Evolutionary conservation across 2,329 filamentous ascomycete genomes (phyloP), one percentile per base, ranked within the genome.

Genomic region (Alternaria ventricosa): DNA sequence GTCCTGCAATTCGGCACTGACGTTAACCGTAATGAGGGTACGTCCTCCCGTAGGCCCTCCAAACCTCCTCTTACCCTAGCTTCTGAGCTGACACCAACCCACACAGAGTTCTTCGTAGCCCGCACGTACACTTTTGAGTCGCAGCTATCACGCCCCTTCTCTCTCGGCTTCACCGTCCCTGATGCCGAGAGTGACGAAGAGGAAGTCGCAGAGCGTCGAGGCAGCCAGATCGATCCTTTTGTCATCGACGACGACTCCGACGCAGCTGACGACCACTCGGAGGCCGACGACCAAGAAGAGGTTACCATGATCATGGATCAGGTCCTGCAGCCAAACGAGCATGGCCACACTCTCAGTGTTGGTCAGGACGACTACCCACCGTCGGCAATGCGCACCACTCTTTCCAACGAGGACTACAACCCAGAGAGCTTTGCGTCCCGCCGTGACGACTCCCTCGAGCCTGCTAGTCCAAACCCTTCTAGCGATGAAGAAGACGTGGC

Each of bases 1-100:
- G 55, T 67, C 15, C 55, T 82, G 25, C 77, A 78, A 66, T 79
- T 82, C 53, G 79, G 80, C 27, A 60, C 68, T 15, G 71, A 79
- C 49, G 76, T 82, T 3, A 74, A 74, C 56, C 75, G 79, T 10
- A 76, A 77, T 56, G 67, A 74, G 20, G 71, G 78, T 80, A 66
- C 54, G 73, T 69, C 23, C 27, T 22, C n/a, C 20, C 50, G 12
- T 60, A 57, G 18, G 25, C 45, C 27, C 54, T 55, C 50, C 36
- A 28, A 18, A 30, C n/a, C 23, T 20, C 36, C 27, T 47, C 30
- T 25, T 30, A 7, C 7, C 28, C 23, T 18, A 13, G 20, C 23
- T 27, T 43, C 30, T 8, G 43, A n/a, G 53, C 64, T 72, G 50
- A 74, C 67, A n/a, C 23, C 11, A 5, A 27, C 18, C 13, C n/a